These are phyloP conservation scores for Pilaira anomala DNA, from an alignment of 192 early-diverging fungal genomes.

Conservation along the genomic window DNA sequence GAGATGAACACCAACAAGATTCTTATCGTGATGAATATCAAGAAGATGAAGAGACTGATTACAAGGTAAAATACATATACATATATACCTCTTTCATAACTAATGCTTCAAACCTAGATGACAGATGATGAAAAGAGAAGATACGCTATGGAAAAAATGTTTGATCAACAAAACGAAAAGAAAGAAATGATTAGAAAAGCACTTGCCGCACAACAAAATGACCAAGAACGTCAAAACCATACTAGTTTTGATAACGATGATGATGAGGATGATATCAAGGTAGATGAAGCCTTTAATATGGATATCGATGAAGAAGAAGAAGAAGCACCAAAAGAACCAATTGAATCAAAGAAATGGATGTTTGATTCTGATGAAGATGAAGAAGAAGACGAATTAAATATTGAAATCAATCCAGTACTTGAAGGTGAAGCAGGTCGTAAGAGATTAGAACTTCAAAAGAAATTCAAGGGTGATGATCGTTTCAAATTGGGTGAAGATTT, in stretches of 20 bases:
- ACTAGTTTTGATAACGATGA: conserved; percentile 10
- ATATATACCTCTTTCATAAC: background rate
- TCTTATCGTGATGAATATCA: background rate
- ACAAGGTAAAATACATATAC: background rate
- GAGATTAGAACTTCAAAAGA: conserved; percentile 45
- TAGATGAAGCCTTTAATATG: background rate
- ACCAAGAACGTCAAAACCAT: background rate
- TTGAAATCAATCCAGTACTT: conserved; percentile 50
- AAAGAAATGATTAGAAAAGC: conserved; percentile 34
- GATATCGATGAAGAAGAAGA: conserved; percentile 12
- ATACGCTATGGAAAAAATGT: conserved; percentile 22
- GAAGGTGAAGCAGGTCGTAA: conserved; percentile 49
- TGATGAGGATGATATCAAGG: conserved; percentile 21
- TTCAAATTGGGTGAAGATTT: conserved; percentile 52
- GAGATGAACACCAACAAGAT: too few species aligned
- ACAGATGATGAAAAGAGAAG: conserved; percentile 30
- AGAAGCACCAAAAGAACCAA: conserved; percentile 5
- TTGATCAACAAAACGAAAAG: conserved; percentile 28
- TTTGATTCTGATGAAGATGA: conserved; percentile 49
- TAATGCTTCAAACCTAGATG: background rate
- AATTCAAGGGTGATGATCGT: conserved; percentile 47
- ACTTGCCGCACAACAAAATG: conserved; percentile 6
- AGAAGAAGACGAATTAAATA: conserved; percentile 26
- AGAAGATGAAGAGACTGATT: conserved; percentile 27
- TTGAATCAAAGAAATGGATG: conserved; percentile 41